Evolutionary conservation across 768 basidiomycete species (phyloP).

Genomic region (Sistotremastrum niveocremeum): DNA sequence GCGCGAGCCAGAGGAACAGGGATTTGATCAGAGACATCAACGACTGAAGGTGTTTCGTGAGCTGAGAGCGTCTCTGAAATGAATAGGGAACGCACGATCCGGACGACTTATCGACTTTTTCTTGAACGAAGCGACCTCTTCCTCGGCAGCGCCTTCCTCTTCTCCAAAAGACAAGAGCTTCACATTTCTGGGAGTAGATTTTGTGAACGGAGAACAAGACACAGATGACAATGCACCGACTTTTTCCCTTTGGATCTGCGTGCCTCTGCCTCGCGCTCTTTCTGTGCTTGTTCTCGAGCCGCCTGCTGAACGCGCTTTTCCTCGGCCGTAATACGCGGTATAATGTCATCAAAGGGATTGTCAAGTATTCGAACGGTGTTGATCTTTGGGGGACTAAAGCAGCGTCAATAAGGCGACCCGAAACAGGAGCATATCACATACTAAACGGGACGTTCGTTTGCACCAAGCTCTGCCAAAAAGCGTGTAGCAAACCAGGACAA

Average conservation of each 20-base stretch:
- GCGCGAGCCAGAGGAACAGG: too few species aligned
- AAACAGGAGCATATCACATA: slow-evolving; percentile 21
- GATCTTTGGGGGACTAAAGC: slow-evolving; percentile 76
- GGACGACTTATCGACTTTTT: slow-evolving; percentile 78
- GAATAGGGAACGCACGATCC: slow-evolving; percentile 45
- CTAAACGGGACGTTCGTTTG: slow-evolving; percentile 71
- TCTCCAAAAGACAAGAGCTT: slow-evolving; percentile 81
- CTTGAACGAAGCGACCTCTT: slow-evolving; percentile 38
- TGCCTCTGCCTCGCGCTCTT: slow-evolving; percentile 65
- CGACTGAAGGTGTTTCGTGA: slow-evolving; percentile 14
- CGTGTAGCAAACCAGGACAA: too few species aligned
- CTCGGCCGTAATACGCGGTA: slow-evolving; percentile 90
- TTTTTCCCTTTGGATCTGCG: slow-evolving; percentile 76
- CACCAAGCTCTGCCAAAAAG: slow-evolving; percentile 44
- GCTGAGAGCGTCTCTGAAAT: slow-evolving; percentile 1
- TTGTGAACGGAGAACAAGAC: neutral
- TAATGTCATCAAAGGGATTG: slow-evolving; percentile 91
- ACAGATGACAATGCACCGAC: slow-evolving; percentile 27
- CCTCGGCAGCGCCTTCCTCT: slow-evolving; percentile 51
- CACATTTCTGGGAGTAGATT: slow-evolving; percentile 48
- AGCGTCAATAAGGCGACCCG: neutral
- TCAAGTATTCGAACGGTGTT: slow-evolving; percentile 73
- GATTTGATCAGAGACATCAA: slow-evolving; percentile 20
- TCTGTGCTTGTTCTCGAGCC: slow-evolving; percentile 62
- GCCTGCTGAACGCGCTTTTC: slow-evolving; percentile 77